Conservation (phyloP, 805 yeast species). For the Nakazawaea ambrosiae region DNA sequence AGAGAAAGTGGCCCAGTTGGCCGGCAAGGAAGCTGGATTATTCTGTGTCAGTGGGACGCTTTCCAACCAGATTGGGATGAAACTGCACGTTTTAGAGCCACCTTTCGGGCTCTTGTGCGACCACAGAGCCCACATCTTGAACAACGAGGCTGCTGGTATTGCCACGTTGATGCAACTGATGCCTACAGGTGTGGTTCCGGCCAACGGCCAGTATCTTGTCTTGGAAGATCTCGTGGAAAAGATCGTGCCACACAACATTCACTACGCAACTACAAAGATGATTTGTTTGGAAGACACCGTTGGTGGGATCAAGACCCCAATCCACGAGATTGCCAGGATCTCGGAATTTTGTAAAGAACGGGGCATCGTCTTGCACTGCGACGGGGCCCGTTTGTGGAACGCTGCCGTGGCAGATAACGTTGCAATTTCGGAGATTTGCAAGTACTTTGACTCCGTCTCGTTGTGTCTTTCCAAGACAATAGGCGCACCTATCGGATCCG, state of each 20-base stretch:
- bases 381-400: slow-evolving; percentile 91
- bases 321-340: slow-evolving; percentile 68
- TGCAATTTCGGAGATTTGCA: slow-evolving; percentile 63
- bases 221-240: slow-evolving; percentile 64
- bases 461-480: slow-evolving; percentile 81
- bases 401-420: slow-evolving; percentile 70
- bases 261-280: slow-evolving; percentile 79
- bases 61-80: slow-evolving; percentile 79
- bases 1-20: slow-evolving; percentile 49
- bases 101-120: slow-evolving; percentile 82
- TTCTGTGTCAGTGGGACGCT: slow-evolving; percentile 86
- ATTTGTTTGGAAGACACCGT: slow-evolving; percentile 83
- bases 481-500: slow-evolving; percentile 91
- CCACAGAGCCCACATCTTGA: slow-evolving; percentile 72
- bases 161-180: slow-evolving; percentile 89
- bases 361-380: slow-evolving; percentile 65
- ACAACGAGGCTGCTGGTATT: slow-evolving; percentile 85
- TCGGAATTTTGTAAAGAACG: slow-evolving; percentile 58
- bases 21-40: slow-evolving; percentile 77
- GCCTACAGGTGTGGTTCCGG: slow-evolving; percentile 77
- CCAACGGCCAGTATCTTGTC: slow-evolving; percentile 70
- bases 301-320: slow-evolving; percentile 74
- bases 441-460: slow-evolving; percentile 76
- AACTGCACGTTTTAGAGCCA: slow-evolving; percentile 74
- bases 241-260: slow-evolving; percentile 66